Evolutionary conservation across 768 basidiomycete genomes (phyloP).

Genomic region (Naganishia kalamii): DNA sequence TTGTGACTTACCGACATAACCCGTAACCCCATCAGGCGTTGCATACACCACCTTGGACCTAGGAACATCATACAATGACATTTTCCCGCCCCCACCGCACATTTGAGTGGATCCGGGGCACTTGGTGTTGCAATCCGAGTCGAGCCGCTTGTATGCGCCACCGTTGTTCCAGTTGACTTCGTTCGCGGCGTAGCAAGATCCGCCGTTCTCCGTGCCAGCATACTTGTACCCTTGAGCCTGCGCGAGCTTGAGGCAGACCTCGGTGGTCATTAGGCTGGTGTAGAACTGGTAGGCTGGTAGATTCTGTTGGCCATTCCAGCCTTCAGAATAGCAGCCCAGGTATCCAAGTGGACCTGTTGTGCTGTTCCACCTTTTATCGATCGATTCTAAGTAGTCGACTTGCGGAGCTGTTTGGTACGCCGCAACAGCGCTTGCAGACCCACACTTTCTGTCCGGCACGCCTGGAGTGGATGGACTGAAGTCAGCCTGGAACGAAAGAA

Average conservation of each 20-base stretch:
- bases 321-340: slow-evolving; percentile 32
- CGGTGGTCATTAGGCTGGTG: slow-evolving; percentile 15
- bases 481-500: neutral
- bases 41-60: neutral
- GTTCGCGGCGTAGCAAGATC: slow-evolving; percentile 7
- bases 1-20: neutral
- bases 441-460: neutral
- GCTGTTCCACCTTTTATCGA: neutral
- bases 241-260: neutral
- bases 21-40: neutral
- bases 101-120: slow-evolving; percentile 27
- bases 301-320: neutral
- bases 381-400: neutral
- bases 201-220: slow-evolving; percentile 10
- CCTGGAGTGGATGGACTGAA: neutral
- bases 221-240: slow-evolving; percentile 16
- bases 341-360: slow-evolving; percentile 22
- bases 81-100: slow-evolving; percentile 24
- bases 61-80: neutral
- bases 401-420: neutral
- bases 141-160: neutral
- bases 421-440: neutral
- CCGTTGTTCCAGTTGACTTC: slow-evolving; percentile 14
- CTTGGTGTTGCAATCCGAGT: slow-evolving; percentile 15
- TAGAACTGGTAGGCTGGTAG: neutral